These are phyloP conservation scores for Thoreauomyces humboldtii DNA, from an alignment of 192 early-diverging fungal genomes.

Conservation along the genomic window DNA sequence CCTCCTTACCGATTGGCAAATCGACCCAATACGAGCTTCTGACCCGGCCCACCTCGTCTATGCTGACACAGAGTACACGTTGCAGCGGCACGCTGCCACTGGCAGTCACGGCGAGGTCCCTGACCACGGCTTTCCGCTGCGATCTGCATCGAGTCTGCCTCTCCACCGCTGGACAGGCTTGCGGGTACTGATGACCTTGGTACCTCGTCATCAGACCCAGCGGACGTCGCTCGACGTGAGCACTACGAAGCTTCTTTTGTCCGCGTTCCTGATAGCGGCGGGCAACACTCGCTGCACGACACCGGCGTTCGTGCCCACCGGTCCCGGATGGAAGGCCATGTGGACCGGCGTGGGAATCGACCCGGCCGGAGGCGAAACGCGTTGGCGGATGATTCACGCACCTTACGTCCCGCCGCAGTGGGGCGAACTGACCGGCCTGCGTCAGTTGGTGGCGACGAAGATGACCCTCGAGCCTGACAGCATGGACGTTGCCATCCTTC, in stretches of 20 bases:
- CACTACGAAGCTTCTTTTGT: conserved; percentile 19
- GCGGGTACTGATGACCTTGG: conserved; percentile 1
- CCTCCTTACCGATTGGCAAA: conserved; percentile 4
- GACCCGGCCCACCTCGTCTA: neutral
- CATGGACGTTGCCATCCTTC: neutral
- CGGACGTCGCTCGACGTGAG: conserved; percentile 11
- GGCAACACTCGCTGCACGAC: conserved; percentile 15
- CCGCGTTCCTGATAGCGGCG: conserved; percentile 18
- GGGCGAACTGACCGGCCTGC: conserved; percentile 18
- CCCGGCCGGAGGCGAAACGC: conserved; percentile 5
- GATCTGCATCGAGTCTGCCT: neutral
- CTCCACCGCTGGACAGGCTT: conserved; percentile 26
- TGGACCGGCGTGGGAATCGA: conserved; percentile 21
- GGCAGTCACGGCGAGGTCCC: neutral
- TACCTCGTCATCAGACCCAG: conserved; percentile 6
- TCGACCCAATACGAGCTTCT: neutral
- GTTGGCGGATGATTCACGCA: conserved; percentile 36
- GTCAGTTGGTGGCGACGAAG: neutral
- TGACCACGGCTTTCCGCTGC: neutral
- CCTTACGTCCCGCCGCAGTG: conserved; percentile 43
- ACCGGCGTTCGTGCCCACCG: conserved; percentile 33
- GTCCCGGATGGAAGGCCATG: conserved; percentile 34
- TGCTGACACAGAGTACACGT: conserved; percentile 8
- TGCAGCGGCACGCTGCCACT: neutral
- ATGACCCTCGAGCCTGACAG: neutral